phyloP scores from a whole-genome alignment of 306 rosid species.

The Lathyrus sativus region DNA sequence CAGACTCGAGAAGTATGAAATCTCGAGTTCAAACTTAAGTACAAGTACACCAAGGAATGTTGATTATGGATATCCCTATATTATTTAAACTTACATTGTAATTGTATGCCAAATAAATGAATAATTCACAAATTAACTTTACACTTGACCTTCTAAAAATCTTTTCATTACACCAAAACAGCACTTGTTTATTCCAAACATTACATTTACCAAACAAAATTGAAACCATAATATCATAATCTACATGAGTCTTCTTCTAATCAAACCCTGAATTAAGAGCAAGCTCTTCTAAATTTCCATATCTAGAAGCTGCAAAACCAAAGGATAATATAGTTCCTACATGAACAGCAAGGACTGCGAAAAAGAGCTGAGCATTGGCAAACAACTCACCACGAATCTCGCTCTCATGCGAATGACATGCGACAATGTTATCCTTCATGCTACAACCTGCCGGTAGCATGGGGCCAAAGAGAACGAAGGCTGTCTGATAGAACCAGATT shows the following conservation, averaged over 20 bases:
- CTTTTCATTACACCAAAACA: not conserved
- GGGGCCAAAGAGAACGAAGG: constrained; percentile 82
- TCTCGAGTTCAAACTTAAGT: too few species aligned
- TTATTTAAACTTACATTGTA: not conserved
- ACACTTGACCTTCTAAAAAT: not conserved
- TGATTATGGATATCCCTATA: not conserved
- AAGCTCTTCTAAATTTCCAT: constrained; percentile 41
- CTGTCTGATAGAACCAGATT: constrained; percentile 90
- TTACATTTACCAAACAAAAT: constrained; percentile 23
- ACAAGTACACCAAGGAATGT: too few species aligned
- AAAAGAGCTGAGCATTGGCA: constrained; percentile 74
- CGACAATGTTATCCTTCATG: constrained; percentile 48
- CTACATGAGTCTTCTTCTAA: constrained; percentile 39
- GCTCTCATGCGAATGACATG: constrained; percentile 60
- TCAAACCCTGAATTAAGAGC: constrained; percentile 37
- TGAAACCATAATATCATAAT: not conserved
- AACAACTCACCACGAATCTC: constrained; percentile 75
- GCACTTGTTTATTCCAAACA: constrained; percentile 1
- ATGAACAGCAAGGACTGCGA: constrained; percentile 56
- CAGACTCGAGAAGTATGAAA: too few species aligned
- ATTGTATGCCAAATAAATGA: not conserved
- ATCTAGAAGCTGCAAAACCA: constrained; percentile 61
- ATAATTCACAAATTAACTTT: not conserved
- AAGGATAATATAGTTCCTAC: constrained; percentile 57
- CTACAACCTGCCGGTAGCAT: constrained; percentile 82